phyloP scores from a whole-genome alignment of 2,329 filamentous ascomycete genomes.

The Pseudogymnoascus sp. region DNA sequence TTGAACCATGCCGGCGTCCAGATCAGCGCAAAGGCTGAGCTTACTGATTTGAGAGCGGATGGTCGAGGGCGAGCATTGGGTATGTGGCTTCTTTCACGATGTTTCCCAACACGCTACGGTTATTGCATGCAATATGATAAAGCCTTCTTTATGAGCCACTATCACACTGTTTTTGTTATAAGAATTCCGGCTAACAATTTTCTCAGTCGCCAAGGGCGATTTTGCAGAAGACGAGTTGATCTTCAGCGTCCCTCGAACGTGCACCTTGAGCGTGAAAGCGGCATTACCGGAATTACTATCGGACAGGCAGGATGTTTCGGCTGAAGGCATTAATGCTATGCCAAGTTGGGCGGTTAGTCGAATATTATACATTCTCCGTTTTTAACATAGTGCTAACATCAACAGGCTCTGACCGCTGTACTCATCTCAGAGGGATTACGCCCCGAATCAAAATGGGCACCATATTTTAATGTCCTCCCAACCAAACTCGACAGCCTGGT shows the following conservation, averaged over 20 bases:
- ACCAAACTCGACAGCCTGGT: conserved; percentile 56
- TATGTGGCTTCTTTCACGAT: conserved; percentile 33
- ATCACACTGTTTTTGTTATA: conserved; percentile 6
- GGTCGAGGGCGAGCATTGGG: conserved; percentile 55
- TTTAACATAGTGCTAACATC: conserved; percentile 12
- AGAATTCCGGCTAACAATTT: conserved; percentile 11
- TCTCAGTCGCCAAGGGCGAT: conserved; percentile 47
- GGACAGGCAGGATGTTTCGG: conserved; percentile 16
- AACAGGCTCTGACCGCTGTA: conserved; percentile 23
- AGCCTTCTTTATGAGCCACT: neutral
- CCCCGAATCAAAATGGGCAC: conserved; percentile 30
- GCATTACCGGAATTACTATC: conserved; percentile 40
- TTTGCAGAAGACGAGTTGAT: conserved; percentile 55
- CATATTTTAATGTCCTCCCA: conserved; percentile 56
- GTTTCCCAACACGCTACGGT: conserved; percentile 12
- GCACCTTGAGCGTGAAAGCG: conserved; percentile 52
- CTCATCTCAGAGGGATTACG: conserved; percentile 18
- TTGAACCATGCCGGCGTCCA: conserved; percentile 42
- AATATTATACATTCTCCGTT: neutral
- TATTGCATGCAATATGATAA: neutral
- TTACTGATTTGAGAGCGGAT: conserved; percentile 47
- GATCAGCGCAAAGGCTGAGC: conserved; percentile 47
- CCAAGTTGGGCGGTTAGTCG: conserved; percentile 37
- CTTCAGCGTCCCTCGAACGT: conserved; percentile 53
- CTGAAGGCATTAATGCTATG: conserved; percentile 32